Percentiles rank a stretch among this genome's conserved stretches.
phyloP scores from a whole-genome alignment of 345 rosid genomes.

The Luvunga scandens region DNA sequence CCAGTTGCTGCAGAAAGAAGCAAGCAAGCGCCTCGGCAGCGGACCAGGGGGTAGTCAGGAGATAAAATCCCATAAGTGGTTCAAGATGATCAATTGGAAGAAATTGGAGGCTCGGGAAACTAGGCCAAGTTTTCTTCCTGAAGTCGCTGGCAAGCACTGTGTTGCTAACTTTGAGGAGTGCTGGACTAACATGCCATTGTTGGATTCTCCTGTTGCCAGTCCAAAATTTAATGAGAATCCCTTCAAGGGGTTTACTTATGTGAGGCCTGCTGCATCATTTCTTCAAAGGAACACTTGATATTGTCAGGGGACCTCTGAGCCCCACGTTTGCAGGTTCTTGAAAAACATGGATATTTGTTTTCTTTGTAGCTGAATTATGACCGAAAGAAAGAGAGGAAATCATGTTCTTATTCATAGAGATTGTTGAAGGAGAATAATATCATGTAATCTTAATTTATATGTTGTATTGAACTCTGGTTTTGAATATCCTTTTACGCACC shows the following conservation, averaged over 20 bases:
- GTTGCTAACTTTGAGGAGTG: slow-evolving; percentile 48
- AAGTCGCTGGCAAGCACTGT: slow-evolving; percentile 49
- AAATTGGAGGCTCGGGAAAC: slow-evolving; percentile 46
- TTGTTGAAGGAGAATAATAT: slow-evolving; percentile 7
- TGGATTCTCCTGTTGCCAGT: slow-evolving; percentile 51
- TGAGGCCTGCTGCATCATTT: slow-evolving; percentile 36
- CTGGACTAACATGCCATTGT: slow-evolving; percentile 50
- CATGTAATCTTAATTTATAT: neutral
- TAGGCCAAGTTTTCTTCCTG: slow-evolving; percentile 50
- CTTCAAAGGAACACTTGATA: slow-evolving; percentile 26
- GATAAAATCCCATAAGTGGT: slow-evolving; percentile 51
- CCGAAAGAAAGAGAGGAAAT: neutral
- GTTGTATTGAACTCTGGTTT: neutral
- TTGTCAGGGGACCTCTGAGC: neutral
- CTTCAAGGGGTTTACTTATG: slow-evolving; percentile 41
- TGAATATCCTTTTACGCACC: neutral
- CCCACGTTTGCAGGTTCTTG: neutral
- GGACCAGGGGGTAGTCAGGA: slow-evolving; percentile 43
- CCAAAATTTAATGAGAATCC: slow-evolving; percentile 45
- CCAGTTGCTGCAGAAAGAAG: slow-evolving; percentile 48
- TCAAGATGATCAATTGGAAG: slow-evolving; percentile 46
- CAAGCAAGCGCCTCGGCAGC: slow-evolving; percentile 44
- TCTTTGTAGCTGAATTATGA: neutral
- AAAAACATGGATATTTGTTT: slow-evolving; percentile 2
- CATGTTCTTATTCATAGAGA: neutral